These are phyloP conservation scores for Hansenula lynferdii DNA, from an alignment of 1,139 yeast genomes.

Conservation along the genomic window DNA sequence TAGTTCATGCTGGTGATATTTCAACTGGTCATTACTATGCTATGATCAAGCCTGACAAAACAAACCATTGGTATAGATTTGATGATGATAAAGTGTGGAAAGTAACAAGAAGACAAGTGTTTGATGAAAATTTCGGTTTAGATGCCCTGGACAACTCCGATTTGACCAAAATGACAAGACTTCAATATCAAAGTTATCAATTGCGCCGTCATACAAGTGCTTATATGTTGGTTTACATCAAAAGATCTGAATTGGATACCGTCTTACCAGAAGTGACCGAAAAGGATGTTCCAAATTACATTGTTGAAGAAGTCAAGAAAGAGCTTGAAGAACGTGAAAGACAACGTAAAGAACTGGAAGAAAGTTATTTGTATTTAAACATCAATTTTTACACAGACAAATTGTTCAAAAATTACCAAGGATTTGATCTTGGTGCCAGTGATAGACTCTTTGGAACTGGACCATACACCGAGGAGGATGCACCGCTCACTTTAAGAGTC, in stretches of 20 bases:
- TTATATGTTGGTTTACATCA: conserved; percentile 91
- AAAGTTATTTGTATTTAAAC: conserved; percentile 68
- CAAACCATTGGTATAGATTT: conserved; percentile 80
- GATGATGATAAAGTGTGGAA: conserved; percentile 94
- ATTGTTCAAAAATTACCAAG: conserved; percentile 56
- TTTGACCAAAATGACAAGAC: conserved; percentile 38
- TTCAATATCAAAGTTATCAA: conserved; percentile 59
- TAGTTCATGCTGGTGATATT: conserved; percentile 94
- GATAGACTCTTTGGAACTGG: conserved; percentile 38
- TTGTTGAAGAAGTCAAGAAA: conserved; percentile 56
- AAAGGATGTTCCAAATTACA: conserved; percentile 61
- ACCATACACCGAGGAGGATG: conserved; percentile 40
- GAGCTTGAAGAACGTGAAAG: conserved; percentile 55
- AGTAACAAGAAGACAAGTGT: conserved; percentile 78
- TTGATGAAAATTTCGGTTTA: conserved; percentile 91
- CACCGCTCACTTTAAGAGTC: conserved; percentile 49
- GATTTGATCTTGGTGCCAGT: conserved; percentile 76
- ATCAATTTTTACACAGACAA: conserved; percentile 49
- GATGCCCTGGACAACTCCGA: conserved; percentile 38
- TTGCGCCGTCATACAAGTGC: conserved; percentile 87
- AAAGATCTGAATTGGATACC: conserved; percentile 53
- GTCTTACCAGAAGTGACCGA: conserved; percentile 58
- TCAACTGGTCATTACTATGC: conserved; percentile 97
- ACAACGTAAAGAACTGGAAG: conserved; percentile 65
- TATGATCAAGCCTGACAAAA: conserved; percentile 73